Evolutionary conservation across 495 filamentous ascomycete species (phyloP), one percentile per base, ranked within the genome.

Genomic region (Penicillium egyptiacum): DNA sequence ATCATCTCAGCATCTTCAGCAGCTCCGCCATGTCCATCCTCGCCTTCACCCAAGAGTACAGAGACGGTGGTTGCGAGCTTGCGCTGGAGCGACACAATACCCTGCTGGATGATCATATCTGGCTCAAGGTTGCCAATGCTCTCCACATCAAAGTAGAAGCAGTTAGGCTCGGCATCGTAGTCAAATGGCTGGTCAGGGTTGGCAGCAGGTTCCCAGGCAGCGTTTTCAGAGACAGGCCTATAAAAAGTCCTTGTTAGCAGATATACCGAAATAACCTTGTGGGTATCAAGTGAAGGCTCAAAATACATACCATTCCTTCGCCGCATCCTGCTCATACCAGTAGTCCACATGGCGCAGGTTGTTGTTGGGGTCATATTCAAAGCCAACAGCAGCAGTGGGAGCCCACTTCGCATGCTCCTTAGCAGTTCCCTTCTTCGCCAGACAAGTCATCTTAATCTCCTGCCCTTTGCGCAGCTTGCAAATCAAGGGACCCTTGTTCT

Each of bases 321-420:
- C 79, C 3, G 91, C 70, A 79, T 96, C 87, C 65, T 86, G 76
- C 79, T 98, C 94, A 68, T 90, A 96, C 94, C 94, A 98, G 67
- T 92, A 84, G 66, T 95, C 88, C 40, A 91, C 75, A 75, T 98
- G 94, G 56, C 82, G 79, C 44, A 98, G 74, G 70, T 92, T 95
- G 72, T 98, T 98, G 69, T 92, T 87, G 56, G 94, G 94, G 67
- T 98, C 94, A 72, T 98, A 98, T 73, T 98, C 94, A 64, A 98
- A 98, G 23, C 91, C 94, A 49, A 98, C 86, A 5, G 94, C 95
- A 55, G 92, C 80, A 40, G 87, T 89, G 3, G 95, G 92, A 47
- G 89, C 86, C 94, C 94, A 98, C 70, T 98, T 98, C 0, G 95
- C 88, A 77, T 98, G 94, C 70, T 98, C 94, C 79, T 98, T 98